Percentiles rank a stretch among this genome's conserved stretches.
phyloP scores from a whole-genome alignment of 129 eudicot species.

The Arctium minus region DNA sequence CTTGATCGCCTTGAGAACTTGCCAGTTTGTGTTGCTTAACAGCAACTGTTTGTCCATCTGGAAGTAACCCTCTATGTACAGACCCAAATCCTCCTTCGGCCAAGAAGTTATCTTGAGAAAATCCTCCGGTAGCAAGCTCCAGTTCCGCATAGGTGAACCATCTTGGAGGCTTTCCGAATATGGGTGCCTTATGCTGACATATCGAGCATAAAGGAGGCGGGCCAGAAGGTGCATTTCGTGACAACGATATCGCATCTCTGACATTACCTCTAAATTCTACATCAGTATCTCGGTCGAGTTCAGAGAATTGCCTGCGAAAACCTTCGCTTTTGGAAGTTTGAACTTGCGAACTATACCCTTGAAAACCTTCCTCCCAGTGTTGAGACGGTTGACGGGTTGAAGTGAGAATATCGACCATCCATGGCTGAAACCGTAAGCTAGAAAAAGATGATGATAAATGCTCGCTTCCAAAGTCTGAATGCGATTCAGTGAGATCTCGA shows the following conservation, averaged over 20 bases:
- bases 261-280: conserved; percentile 63
- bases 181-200: conserved; percentile 93
- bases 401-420: conserved; percentile 54
- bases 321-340: conserved; percentile 35
- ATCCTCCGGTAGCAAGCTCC: conserved; percentile 83
- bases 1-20: conserved; percentile 97
- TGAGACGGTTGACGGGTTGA: conserved; percentile 40
- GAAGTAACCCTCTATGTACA: conserved; percentile 80
- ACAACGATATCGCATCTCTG: conserved; percentile 79
- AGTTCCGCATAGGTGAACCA: conserved; percentile 91
- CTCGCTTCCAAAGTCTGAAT: conserved; percentile 75
- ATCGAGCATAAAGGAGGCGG: conserved; percentile 94
- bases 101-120: conserved; percentile 78
- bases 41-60: conserved; percentile 87
- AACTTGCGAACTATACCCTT: conserved; percentile 9
- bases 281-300: conserved; percentile 34
- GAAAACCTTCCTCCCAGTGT: conserved; percentile 34
- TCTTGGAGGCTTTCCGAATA: conserved; percentile 92
- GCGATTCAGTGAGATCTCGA: conserved; percentile 41
- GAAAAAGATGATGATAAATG: conserved; percentile 54
- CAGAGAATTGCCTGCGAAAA: conserved; percentile 35
- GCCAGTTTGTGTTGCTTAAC: conserved; percentile 98
- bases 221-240: conserved; percentile 63
- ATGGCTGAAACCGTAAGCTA: conserved; percentile 77
- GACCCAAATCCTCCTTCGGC: conserved; percentile 99